Evolutionary conservation across 257 asterid genomes (phyloP).

Genomic region (Penstemon newberryi): DNA sequence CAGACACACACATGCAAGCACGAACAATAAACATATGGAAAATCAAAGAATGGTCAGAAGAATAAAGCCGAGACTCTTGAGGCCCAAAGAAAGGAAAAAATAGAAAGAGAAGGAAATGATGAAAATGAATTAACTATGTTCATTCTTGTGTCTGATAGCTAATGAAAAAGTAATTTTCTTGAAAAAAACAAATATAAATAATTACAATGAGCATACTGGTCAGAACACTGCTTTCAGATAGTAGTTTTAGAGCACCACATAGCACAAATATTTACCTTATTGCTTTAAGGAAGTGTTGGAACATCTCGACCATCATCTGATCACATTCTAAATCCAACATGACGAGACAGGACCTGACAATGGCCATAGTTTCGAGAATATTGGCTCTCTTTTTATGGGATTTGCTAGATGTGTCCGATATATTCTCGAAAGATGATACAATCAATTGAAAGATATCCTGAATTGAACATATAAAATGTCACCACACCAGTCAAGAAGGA

Average conservation of each 20-base stretch:
- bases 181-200: conserved; percentile 4
- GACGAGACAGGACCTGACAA: conserved; percentile 92
- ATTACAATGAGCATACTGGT: conserved; percentile 4
- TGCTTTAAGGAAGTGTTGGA: conserved; percentile 69
- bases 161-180: background rate
- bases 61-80: background rate
- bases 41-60: background rate
- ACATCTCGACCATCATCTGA: conserved; percentile 80
- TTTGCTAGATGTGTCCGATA: conserved; percentile 70
- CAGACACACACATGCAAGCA: background rate
- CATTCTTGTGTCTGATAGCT: conserved; percentile 2
- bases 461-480: conserved; percentile 32
- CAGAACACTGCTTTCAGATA: conserved; percentile 17
- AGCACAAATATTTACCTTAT: conserved; percentile 55
- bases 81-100: background rate
- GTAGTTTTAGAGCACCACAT: conserved; percentile 5
- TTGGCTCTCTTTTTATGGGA: conserved; percentile 68
- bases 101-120: background rate
- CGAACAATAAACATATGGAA: background rate
- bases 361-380: conserved; percentile 93
- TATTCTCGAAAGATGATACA: conserved; percentile 79
- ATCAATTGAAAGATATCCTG: conserved; percentile 90
- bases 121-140: background rate
- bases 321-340: conserved; percentile 99
- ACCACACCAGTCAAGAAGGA: conserved; percentile 25